Percentiles rank a stretch among this genome's conserved stretches.
Evolutionary conservation across 345 rosid genomes (phyloP).

Genomic region (Arabis hirsuta): DNA sequence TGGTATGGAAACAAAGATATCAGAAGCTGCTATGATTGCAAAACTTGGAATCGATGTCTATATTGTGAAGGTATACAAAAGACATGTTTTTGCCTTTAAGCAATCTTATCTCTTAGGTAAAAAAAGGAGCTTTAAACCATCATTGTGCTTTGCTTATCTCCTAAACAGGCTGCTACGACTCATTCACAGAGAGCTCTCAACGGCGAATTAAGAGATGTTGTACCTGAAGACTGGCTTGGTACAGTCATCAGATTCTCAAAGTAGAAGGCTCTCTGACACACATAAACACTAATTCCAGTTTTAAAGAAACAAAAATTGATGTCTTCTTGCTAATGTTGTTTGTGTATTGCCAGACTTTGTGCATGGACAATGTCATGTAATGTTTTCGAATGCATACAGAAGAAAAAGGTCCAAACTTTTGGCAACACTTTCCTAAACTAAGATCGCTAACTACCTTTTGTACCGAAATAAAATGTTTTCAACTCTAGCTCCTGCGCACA

Average conservation of each 20-base stretch:
- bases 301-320: neutral
- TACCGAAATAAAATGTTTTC: too few relatives aligned
- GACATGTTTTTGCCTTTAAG: neutral
- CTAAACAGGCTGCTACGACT: slow-evolving; percentile 68
- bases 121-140: neutral
- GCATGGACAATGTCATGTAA: neutral
- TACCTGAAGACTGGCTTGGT: slow-evolving; percentile 84
- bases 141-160: neutral
- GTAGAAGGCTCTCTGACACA: neutral
- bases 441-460: too few relatives aligned
- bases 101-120: neutral
- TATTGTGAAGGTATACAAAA: slow-evolving; percentile 68
- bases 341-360: neutral
- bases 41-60: slow-evolving; percentile 87
- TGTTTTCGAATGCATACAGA: too few relatives aligned
- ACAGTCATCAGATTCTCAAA: slow-evolving; percentile 52
- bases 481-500: too few relatives aligned
- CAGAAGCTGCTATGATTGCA: slow-evolving; percentile 92
- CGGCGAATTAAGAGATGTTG: slow-evolving; percentile 54
- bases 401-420: neutral
- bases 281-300: neutral
- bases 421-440: neutral
- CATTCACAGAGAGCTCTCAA: slow-evolving; percentile 71
- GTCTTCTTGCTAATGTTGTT: neutral
- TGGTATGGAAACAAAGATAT: slow-evolving; percentile 88